Base-by-base conservation (phyloP, 83 land plant genomes). In the Diphasiastrum complanatum region DNA sequence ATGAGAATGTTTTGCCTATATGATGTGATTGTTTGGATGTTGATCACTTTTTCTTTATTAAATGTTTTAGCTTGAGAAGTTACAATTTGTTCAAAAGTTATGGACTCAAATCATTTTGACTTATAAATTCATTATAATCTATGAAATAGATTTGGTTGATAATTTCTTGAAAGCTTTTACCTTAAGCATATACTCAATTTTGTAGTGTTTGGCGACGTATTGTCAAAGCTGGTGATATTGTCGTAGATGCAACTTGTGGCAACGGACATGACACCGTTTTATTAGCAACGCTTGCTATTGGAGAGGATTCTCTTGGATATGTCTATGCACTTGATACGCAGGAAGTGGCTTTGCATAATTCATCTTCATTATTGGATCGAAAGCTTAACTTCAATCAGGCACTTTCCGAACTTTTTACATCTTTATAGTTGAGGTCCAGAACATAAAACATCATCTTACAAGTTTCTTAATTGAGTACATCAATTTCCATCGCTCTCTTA, bases 241-340 rank as follows among this genome's bases (percentile, higher is more conserved):
- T 82, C 26, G 61, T 93, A 51, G 99, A 95, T 83, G 99, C 99
- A 22, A 95, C 99, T 11, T 95, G 95, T 81, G 99, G 99, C 46
- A 95, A 95, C 79, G 99, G 99, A 10, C 60, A 82, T 69, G 97
- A 90, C 64, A 89, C 99, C 2, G 67, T 89, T 55, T 78, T 72
- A 33, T 58, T 95, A 80, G 89, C 82, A 28, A 79, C 68, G 47
- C 45, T 95, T 81, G 90, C 83, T 31, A 61, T 76, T 58, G 79
- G 67, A 60, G 85, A 73, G 14, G 74, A 74, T 3, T 47, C 66
- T 18, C 55, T 20, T 8, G 97, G 90, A 24, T 37, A 67, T 62
- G 95, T 90, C 45, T 84, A 86, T 81, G 99, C 79, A 11, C 53
- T 95, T 62, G 97, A 95, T 69, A 58, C 90, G 61, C 99, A 95